phyloP scores from a whole-genome alignment of 2,329 filamentous ascomycete species.

The Teratosphaeriaceae sp. region DNA sequence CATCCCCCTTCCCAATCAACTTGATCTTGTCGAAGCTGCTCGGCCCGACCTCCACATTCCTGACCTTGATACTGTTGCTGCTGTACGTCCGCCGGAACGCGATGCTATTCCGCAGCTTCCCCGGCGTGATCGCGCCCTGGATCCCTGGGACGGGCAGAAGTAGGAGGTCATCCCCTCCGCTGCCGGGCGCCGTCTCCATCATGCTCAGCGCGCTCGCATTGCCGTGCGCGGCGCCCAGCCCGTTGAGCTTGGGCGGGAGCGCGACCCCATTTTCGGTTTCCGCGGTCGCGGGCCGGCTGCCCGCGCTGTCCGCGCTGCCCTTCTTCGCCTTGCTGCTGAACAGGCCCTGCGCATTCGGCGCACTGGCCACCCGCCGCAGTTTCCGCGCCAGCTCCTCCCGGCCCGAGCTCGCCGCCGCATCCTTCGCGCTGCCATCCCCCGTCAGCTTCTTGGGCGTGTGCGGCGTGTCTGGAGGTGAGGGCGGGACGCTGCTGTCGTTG shows the following conservation, averaged over 20 bases:
- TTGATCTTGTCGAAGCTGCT: slow-evolving; percentile 99
- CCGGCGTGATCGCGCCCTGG: slow-evolving; percentile 60
- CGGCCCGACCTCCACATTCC: slow-evolving; percentile 92
- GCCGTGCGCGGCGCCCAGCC: slow-evolving; percentile 21
- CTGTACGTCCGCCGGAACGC: slow-evolving; percentile 94
- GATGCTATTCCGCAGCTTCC: slow-evolving; percentile 57
- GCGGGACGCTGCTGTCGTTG: slow-evolving; percentile 87
- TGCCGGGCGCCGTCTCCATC: slow-evolving; percentile 38
- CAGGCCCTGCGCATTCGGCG: slow-evolving; percentile 91
- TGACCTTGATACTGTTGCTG: slow-evolving; percentile 97
- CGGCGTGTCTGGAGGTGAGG: slow-evolving; percentile 86
- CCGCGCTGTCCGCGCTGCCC: slow-evolving; percentile 34
- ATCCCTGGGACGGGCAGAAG: slow-evolving; percentile 33
- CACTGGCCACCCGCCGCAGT: slow-evolving; percentile 87
- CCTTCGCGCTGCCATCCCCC: slow-evolving; percentile 52
- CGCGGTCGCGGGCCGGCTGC: slow-evolving; percentile 68
- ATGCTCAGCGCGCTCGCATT: slow-evolving; percentile 44
- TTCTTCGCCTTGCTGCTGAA: slow-evolving; percentile 48
- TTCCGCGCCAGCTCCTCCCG: slow-evolving; percentile 95
- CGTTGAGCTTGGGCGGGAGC: slow-evolving; percentile 50
- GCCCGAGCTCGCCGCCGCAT: slow-evolving; percentile 64
- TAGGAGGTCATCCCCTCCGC: slow-evolving; percentile 15
- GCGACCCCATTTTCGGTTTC: slow-evolving; percentile 61
- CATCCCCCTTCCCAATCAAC: slow-evolving; percentile 96
- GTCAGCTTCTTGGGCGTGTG: slow-evolving; percentile 62